Evolutionary conservation across 2,329 filamentous ascomycete species (phyloP), one percentile per base, ranked within the genome.

Genomic region (Juglanconis sp.): DNA sequence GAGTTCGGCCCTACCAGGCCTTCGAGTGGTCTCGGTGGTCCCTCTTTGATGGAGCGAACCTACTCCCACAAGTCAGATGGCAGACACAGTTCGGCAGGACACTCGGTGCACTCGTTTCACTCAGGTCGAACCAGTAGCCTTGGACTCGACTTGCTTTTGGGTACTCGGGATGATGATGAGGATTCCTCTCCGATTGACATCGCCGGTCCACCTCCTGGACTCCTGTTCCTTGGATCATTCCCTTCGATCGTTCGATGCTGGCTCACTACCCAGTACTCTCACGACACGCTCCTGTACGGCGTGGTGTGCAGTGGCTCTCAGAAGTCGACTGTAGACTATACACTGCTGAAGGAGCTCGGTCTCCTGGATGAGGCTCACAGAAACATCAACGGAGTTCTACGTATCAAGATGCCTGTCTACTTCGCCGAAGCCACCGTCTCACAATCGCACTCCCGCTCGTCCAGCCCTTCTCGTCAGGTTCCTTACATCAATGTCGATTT

Each of bases 21-120:
- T 30, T 85, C 87, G 31, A 96, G 92, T 72, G 89, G 91, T 40
- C 81, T 97, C 68, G 88, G 89, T 59, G 87, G 87, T 42, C 87
- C 91, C 71, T 84, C 87, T 47, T 87, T 97, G 86, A 95, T 90
- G 74, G 95, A 99, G 75, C 87, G 95, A 15, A 91, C 92, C 1
- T 83, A 92, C 15, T 99, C 95, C 10, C 92, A 98, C 80, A 96
- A 96, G 71, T 98, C 95, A 0, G 94, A 99, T 71, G 95, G 95
- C 40, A 85, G 94, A 63, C 92, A 96, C 70, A 98, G 94, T 73
- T 98, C 93, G 8, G 87, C 92, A n/a, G 92, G 92, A 4, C 89
- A 94, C 67, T 95, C 88, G 5, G 77, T 84, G 48, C 82, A 86
- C 65, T 84, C 86, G 1, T 78, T 83, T 66, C 85, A 87, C 72